Percentiles rank a stretch among this genome's conserved stretches.
Evolutionary conservation across 2,329 filamentous ascomycete genomes (phyloP).

Genomic region (Epichloe sibirici): DNA sequence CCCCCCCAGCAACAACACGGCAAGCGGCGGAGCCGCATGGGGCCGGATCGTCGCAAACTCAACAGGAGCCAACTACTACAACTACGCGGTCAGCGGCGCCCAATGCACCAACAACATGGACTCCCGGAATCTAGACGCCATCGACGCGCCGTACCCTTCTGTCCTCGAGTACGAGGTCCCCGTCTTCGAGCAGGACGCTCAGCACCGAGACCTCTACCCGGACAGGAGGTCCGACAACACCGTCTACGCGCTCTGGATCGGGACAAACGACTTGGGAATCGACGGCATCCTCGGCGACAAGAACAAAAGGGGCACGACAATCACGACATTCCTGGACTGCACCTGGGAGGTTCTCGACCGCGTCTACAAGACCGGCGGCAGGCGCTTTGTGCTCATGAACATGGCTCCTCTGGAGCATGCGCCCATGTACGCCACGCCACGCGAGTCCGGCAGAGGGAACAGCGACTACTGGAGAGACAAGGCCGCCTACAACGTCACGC

Average conservation of each 20-base stretch:
- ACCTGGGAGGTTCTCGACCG: constrained; percentile 50
- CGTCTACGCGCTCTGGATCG: constrained; percentile 68
- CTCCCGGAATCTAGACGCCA: constrained; percentile 34
- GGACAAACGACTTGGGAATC: constrained; percentile 65
- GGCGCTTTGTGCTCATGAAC: constrained; percentile 64
- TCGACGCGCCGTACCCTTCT: constrained; percentile 47
- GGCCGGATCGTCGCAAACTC: constrained; percentile 51
- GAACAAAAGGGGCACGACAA: constrained; percentile 44
- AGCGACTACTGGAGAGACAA: constrained; percentile 34
- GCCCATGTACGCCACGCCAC: constrained; percentile 44
- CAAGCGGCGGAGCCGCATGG: constrained; percentile 58
- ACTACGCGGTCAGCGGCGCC: constrained; percentile 64
- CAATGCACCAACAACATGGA: constrained; percentile 60
- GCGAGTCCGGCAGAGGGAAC: constrained; percentile 4
- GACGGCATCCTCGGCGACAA: constrained; percentile 53
- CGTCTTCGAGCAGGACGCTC: constrained; percentile 39
- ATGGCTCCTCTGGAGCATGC: constrained; percentile 52
- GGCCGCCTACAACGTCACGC: constrained; percentile 32
- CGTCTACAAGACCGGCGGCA: constrained; percentile 53
- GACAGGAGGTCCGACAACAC: constrained; percentile 43
- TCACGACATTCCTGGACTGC: constrained; percentile 56
- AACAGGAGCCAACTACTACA: constrained; percentile 42
- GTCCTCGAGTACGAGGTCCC: constrained; percentile 50
- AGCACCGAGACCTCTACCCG: constrained; percentile 26
- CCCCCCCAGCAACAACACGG: constrained; percentile 37